Evolutionary conservation across 1,284 basidiomycete species (phyloP).

Genomic region (Cryptococcus sp.): DNA sequence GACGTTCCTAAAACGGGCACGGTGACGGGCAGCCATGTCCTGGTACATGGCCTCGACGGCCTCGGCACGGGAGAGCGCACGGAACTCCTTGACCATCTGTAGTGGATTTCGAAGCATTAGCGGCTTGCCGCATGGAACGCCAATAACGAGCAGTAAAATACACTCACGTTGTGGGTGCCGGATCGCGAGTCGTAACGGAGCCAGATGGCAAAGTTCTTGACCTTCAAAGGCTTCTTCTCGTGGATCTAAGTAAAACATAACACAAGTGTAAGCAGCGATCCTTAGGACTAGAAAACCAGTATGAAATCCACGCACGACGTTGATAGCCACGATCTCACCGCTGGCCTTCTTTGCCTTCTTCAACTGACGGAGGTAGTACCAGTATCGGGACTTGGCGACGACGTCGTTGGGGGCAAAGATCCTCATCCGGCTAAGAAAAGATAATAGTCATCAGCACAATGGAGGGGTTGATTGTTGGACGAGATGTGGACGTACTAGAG

Average conservation of each 20-base stretch:
- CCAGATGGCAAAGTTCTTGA: slow-evolving; percentile 99
- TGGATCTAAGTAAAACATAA: slow-evolving; percentile 65
- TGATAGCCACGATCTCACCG: slow-evolving; percentile 98
- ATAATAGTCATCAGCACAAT: slow-evolving; percentile 6
- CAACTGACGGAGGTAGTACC: slow-evolving; percentile 98
- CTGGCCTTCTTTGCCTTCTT: slow-evolving; percentile 99
- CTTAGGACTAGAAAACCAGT: not conserved
- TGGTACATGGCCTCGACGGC: slow-evolving; percentile 98
- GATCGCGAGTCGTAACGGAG: slow-evolving; percentile 98
- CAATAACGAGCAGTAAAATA: not conserved
- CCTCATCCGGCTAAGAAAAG: slow-evolving; percentile 89
- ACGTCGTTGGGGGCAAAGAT: slow-evolving; percentile 98
- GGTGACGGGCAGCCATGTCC: slow-evolving; percentile 99
- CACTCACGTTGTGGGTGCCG: slow-evolving; percentile 83
- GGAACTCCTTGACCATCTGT: slow-evolving; percentile 81
- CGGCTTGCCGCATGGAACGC: not conserved
- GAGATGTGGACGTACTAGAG: slow-evolving; percentile 41
- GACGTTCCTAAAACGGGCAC: slow-evolving; percentile 98
- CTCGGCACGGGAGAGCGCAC: slow-evolving; percentile 89
- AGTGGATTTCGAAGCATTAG: slow-evolving; percentile 11
- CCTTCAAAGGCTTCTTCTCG: slow-evolving; percentile 95
- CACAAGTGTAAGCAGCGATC: not conserved
- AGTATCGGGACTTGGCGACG: slow-evolving; percentile 98
- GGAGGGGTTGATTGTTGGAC: not conserved
- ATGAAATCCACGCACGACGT: slow-evolving; percentile 70